Conservation (phyloP, 192 early-diverging fungal species). For the Coemansia furcata region DNA sequence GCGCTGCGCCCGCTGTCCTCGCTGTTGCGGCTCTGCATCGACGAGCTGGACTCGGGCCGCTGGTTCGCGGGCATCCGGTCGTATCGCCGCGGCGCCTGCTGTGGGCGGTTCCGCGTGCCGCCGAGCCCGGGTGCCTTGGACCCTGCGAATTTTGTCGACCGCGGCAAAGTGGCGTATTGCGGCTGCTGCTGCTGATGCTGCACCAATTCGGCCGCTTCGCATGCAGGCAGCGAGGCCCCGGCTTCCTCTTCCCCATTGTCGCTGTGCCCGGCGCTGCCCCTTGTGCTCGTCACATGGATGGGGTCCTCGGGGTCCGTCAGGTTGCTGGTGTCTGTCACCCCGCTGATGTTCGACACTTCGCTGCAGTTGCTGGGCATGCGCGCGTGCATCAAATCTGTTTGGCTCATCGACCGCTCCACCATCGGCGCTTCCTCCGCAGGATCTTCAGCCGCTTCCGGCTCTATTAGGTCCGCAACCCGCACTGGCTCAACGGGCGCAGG, state of each 20-base stretch:
- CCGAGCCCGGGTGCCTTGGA: slow-evolving; percentile 15
- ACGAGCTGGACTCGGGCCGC: background rate
- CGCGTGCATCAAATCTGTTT: background rate
- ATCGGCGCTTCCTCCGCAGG: background rate
- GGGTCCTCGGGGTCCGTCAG: slow-evolving; percentile 21
- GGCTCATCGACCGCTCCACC: background rate
- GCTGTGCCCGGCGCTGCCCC: background rate
- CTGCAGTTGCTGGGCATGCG: slow-evolving; percentile 9
- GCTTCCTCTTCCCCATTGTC: background rate
- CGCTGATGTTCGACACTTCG: background rate
- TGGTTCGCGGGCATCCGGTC: slow-evolving; percentile 5
- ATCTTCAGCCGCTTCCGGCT: background rate
- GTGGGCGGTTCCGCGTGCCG: slow-evolving; percentile 32
- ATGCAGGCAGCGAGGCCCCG: background rate
- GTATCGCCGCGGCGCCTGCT: slow-evolving; percentile 24
- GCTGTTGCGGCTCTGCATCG: slow-evolving; percentile 11
- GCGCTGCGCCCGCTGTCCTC: background rate
- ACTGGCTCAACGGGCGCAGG: background rate
- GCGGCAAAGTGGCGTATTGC: slow-evolving; percentile 2
- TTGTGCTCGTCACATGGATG: slow-evolving; percentile 17
- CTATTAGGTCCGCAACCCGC: background rate
- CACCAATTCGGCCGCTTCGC: background rate
- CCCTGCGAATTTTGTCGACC: slow-evolving; percentile 3
- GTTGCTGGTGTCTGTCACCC: slow-evolving; percentile 3
- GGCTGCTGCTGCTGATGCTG: background rate